These are phyloP conservation scores for Plasmodium fragile DNA, from an alignment of 169 alveolate species.

Conservation along the genomic window DNA sequence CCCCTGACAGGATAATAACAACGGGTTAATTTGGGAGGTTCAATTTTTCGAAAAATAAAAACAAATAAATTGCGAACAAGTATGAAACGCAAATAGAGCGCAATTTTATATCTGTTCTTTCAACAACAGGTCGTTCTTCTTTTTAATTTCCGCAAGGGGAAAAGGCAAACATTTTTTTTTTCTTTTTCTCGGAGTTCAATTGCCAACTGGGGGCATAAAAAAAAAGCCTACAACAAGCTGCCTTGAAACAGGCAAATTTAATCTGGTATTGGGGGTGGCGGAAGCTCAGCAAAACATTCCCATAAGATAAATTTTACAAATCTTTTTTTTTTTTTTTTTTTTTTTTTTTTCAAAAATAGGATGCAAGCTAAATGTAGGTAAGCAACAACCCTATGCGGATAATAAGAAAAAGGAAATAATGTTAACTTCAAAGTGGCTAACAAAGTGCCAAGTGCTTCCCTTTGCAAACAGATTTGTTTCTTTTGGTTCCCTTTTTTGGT, in stretches of 20 bases:
- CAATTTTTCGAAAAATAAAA: not conserved
- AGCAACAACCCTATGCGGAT: not conserved
- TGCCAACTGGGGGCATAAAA: not conserved
- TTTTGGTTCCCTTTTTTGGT: not conserved
- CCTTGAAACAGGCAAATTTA: not conserved
- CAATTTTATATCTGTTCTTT: not conserved
- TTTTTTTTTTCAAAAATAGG: not conserved
- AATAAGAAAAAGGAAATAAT: not conserved
- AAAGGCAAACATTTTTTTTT: not conserved
- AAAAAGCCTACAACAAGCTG: not conserved
- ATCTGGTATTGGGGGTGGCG: not conserved
- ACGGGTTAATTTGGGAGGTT: not conserved
- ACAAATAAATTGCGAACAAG: not conserved
- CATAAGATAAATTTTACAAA: not conserved
- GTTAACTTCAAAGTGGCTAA: not conserved
- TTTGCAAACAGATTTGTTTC: not conserved
- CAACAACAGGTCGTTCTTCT: not conserved
- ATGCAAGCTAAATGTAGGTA: not conserved
- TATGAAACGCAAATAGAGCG: not conserved
- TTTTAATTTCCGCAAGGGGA: constrained; percentile 5
- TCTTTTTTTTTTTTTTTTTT: not conserved
- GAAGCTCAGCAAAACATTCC: not conserved
- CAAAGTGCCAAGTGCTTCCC: not conserved
- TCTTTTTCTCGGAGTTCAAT: not conserved
- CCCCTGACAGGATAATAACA: not conserved